These are phyloP conservation scores for Xylariaceae sp. DNA, from an alignment of 2,329 filamentous ascomycete genomes.

Conservation along the genomic window DNA sequence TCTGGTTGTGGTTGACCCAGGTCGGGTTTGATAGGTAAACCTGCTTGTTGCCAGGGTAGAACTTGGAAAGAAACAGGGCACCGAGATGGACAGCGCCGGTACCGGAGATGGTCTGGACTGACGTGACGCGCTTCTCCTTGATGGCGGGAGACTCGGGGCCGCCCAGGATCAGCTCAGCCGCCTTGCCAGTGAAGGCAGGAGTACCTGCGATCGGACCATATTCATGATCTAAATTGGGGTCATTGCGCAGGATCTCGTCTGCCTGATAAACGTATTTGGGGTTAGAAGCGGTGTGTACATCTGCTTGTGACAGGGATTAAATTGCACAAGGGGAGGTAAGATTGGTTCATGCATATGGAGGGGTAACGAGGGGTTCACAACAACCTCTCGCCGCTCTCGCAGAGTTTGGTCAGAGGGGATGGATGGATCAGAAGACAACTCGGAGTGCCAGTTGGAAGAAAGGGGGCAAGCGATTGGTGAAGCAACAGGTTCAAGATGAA, in stretches of 20 bases:
- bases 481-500: background rate
- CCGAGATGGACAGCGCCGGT: conserved; percentile 93
- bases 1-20: conserved; percentile 98
- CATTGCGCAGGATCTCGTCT: conserved; percentile 79
- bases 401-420: too few relatives aligned
- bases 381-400: too few relatives aligned
- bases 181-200: conserved; percentile 77
- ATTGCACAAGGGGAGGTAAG: too few relatives aligned
- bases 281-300: conserved; percentile 19
- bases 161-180: conserved; percentile 85
- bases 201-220: conserved; percentile 95
- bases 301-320: too few relatives aligned
- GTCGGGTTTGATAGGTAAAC: conserved; percentile 93
- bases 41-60: conserved; percentile 70
- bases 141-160: conserved; percentile 68
- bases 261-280: conserved; percentile 60
- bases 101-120: conserved; percentile 92
- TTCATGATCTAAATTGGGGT: conserved; percentile 93
- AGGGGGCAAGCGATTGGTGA: background rate
- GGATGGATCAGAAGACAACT: too few relatives aligned
- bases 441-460: too few relatives aligned
- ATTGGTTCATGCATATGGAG: too few relatives aligned
- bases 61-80: conserved; percentile 87
- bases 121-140: conserved; percentile 72
- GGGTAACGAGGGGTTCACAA: too few relatives aligned